phyloP scores from a whole-genome alignment of 1,139 yeast genomes.

The Protomyces lactucae-debilis region DNA sequence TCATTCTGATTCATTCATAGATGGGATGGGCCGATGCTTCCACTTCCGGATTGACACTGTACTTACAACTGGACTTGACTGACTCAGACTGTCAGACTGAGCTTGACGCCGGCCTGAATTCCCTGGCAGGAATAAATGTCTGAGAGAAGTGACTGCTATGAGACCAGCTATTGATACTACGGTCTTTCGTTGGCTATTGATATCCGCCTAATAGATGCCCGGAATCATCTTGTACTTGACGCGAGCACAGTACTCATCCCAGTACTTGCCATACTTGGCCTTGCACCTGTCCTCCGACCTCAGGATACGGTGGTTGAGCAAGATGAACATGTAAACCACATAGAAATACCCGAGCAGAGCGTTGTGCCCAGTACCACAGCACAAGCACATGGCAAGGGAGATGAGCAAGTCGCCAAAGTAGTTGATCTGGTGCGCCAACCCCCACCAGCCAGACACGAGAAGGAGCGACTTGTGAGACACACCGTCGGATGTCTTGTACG shows the following conservation, averaged over 20 bases:
- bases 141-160: no score
- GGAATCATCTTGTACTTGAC: constrained; percentile 93
- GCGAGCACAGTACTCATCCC: constrained; percentile 71
- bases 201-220: constrained; percentile 54
- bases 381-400: constrained; percentile 86
- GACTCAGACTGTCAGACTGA: no score
- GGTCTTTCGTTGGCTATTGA: no score
- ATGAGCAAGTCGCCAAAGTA: constrained; percentile 93
- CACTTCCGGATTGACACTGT: no score
- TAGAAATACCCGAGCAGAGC: constrained; percentile 85
- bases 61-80: no score
- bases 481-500: constrained; percentile 21
- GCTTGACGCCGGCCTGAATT: no score
- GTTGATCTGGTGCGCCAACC: constrained; percentile 81
- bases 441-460: constrained; percentile 95
- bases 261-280: constrained; percentile 73
- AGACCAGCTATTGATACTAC: no score
- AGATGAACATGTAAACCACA: constrained; percentile 70
- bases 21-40: no score
- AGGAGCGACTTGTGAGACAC: constrained; percentile 59
- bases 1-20: no score
- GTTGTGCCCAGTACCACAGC: constrained; percentile 63
- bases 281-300: constrained; percentile 90
- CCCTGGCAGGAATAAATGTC: no score
- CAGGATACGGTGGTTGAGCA: constrained; percentile 77